Conservation (phyloP, 257 asterid species). For the Nicotiana knightiana region DNA sequence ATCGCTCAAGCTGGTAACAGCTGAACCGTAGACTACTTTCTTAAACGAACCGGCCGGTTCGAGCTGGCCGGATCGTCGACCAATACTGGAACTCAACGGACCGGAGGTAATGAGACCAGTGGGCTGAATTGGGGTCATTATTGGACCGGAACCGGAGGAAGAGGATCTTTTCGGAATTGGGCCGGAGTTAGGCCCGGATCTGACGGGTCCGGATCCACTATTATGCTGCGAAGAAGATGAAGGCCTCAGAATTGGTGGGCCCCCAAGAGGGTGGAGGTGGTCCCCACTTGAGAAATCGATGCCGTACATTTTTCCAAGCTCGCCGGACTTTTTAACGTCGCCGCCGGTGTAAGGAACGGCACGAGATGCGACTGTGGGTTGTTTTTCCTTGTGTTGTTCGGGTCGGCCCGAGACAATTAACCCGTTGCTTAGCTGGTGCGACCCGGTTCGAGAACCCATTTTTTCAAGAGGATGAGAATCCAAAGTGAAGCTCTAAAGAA, state of each 20-base stretch:
- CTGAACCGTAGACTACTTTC: slow-evolving; percentile 60
- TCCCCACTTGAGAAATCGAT: slow-evolving; percentile 47
- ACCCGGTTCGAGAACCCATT: slow-evolving; percentile 74
- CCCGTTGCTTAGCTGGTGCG: slow-evolving; percentile 74
- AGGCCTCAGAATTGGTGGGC: slow-evolving; percentile 38
- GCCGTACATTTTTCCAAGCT: slow-evolving; percentile 88
- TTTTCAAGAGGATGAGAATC: background rate
- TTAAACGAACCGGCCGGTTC: slow-evolving; percentile 44
- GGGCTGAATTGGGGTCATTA: slow-evolving; percentile 66
- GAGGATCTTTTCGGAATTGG: slow-evolving; percentile 55
- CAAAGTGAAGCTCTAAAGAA: background rate
- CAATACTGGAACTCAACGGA: slow-evolving; percentile 46
- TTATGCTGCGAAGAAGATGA: slow-evolving; percentile 53
- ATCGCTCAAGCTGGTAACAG: slow-evolving; percentile 57
- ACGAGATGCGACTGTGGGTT: slow-evolving; percentile 52
- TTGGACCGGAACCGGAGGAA: slow-evolving; percentile 79
- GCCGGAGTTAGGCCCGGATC: slow-evolving; percentile 92
- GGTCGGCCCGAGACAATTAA: slow-evolving; percentile 79
- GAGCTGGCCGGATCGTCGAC: slow-evolving; percentile 63
- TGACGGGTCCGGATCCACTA: slow-evolving; percentile 77
- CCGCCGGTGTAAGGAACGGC: slow-evolving; percentile 88
- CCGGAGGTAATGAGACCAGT: slow-evolving; percentile 75
- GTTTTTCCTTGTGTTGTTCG: slow-evolving; percentile 55
- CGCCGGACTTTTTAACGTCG: slow-evolving; percentile 73
- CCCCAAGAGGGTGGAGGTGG: slow-evolving; percentile 29